Base-by-base conservation (phyloP, 2,329 filamentous ascomycete genomes). In the Cercospora zeae-maydis region DNA sequence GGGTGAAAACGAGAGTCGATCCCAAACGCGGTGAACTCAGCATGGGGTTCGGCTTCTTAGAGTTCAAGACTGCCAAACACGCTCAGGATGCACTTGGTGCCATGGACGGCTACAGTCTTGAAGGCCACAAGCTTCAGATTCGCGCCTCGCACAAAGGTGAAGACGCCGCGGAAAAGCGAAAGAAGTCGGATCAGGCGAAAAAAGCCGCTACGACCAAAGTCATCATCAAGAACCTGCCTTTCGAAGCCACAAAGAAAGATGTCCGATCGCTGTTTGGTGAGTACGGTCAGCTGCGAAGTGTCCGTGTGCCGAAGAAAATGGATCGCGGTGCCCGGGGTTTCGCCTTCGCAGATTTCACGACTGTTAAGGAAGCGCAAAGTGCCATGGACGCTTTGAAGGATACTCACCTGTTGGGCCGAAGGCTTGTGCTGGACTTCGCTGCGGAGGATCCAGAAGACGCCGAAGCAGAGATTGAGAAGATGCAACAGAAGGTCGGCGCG, bases 211-310 rank as follows among this genome's bases (percentile, higher is more conserved):
- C 87, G 69, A 97, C 93, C 53, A 98, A 98, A 83, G 89, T 99
- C 74, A 88, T 98, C 78, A 89, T 99, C 81, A 99, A 98, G 83
- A 99, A 99, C 81, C 80, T 99, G 77, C 93, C 95, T 19, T 99
- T 99, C 80, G 92, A 98, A 80, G 89, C 91, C 54, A 89, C 88
- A 59, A 97, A 96, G 81, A 95, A 96, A 77, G 95, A 99, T 75
- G 84, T 99, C 63, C 86, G 91, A 66, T 83, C 89, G 59, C 83
- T 98, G 45, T 93, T 98, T 75, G 87, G 90, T 65, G 88, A 91
- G 36, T 98, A 97, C 78, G 96, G 95, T 51, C 89, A 96, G 75
- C 86, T 99, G 66, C 89, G 92, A 73, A 93, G 92, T 58, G 91
- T 99, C 65, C 90, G 95, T 67, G 86, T 99, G 73, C 95, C 95